Base-by-base conservation (phyloP, 1,139 yeast species). In the Debaryomyces robertsiae region DNA sequence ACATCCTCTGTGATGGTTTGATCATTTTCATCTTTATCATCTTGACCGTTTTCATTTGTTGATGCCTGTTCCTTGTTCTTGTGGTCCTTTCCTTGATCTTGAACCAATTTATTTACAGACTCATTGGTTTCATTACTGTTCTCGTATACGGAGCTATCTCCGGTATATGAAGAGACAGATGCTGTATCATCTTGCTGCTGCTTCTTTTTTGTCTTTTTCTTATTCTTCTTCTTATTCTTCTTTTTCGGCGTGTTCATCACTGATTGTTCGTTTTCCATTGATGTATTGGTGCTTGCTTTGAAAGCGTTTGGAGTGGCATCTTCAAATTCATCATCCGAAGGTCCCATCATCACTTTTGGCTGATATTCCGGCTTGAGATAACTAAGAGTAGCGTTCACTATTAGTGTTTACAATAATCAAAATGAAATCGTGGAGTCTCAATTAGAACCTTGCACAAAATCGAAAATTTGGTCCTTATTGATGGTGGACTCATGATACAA, bases 241-340 rank as follows among this genome's bases (percentile, higher is more conserved):
- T 13, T 35, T 13, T 32, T 9, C 28, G 24, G 36, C 15, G 25
- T 33, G 13, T 27, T 25, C n/a, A 6, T 24, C 6, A 13, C 30
- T 10, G 23, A 29, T 33, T 11, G 23, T 19, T 24, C 38, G 24
- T 28, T 37, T 22, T 22, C 36, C n/a, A n/a, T 33, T 23, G 23
- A 22, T 22, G 27, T 11, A 32, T 30, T 39, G 32, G 29, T 33
- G 23, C 23, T 27, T 14, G 24, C 27, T 11, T 25, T 11, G 10
- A n/a, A 28, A 13, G 30, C 27, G 23, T 42, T 40, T 3, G 48
- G 35, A 15, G 46, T 30, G 24, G 61, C 61, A 38, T 57, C 63
- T 41, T 53, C 56, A 41, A 54, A 53, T 31, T 56, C 59, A 40
- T 56, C 60, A 25, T 42, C 44, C 17, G 58, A 52, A 16, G 47